Evolutionary conservation across 441 rosid species (phyloP), one percentile per base, ranked within the genome.

Genomic region (Manihot esculenta): DNA sequence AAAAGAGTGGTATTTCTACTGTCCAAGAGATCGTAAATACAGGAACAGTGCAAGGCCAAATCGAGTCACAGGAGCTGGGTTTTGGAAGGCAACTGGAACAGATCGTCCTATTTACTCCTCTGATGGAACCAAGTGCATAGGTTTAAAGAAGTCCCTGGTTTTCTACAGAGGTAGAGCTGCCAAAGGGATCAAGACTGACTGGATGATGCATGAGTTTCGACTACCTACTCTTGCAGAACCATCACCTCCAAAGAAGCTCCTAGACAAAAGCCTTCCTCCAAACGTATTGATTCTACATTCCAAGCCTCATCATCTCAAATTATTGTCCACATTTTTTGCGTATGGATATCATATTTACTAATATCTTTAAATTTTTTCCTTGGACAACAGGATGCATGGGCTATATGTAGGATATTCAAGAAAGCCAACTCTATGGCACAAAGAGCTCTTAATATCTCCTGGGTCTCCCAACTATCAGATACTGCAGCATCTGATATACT

Each of bases 181-280:
- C 26, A 92, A 85, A 79, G 99, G 97, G 75, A 63, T 88, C 47
- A 94, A 94, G 81, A 94, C 99, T 1, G 99, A 94, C 63, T 94
- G 99, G 99, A 94, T 94, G 99, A 94, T 94, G 99, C 99, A 94
- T 20, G 97, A 94, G 69, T 94, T 90, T 69, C 93, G 97, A 13
- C 83, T 94, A 51, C 99, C 99, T 71, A 83, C 97, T 38, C 64
- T 84, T 0, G 54, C 80, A 5, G 90, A 84, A 61, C 80, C 90
- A 10, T 76, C 79, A 3, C 81, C 81, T 20, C 86, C 88, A 0
- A 94, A 88, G 84, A 89, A 87, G 79, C 70, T 84, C 75, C 79
- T 84, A 15, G 91, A 88, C 77, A 89, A 77, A 78, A 74, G 69
- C 79, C 78, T 88, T 54, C 88, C 89, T 58, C 77, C 89, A 23